phyloP scores from a whole-genome alignment of 352 stramenopile species.

The Saprolegnia diclina region DNA sequence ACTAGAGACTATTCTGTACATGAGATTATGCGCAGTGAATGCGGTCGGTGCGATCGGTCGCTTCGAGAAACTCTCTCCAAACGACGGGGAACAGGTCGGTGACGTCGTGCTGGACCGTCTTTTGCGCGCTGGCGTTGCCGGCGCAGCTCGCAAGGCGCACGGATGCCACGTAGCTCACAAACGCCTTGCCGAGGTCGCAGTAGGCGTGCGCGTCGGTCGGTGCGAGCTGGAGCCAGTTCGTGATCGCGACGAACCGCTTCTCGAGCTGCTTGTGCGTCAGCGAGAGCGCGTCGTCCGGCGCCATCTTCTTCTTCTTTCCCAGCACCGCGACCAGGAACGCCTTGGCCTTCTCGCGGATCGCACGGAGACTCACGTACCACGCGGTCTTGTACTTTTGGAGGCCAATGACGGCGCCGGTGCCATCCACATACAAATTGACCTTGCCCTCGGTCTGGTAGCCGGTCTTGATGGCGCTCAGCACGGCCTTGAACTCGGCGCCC shows the following conservation, averaged over 20 bases:
- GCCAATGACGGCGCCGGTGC: conserved; percentile 53
- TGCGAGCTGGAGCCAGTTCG: conserved; percentile 47
- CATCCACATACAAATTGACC: conserved; percentile 69
- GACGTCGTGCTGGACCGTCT: conserved; percentile 44
- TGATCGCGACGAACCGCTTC: conserved; percentile 54
- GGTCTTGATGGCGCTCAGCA: conserved; percentile 40
- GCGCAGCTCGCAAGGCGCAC: conserved; percentile 35
- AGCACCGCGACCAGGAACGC: conserved; percentile 36
- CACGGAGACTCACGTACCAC: conserved; percentile 83
- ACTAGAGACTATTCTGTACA: neutral
- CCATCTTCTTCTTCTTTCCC: conserved; percentile 25
- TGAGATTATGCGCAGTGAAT: conserved; percentile 27
- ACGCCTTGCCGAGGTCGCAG: conserved; percentile 44
- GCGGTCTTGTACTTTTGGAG: conserved; percentile 80
- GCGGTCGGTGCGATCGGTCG: conserved; percentile 41
- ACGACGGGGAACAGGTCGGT: conserved; percentile 63
- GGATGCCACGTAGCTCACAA: conserved; percentile 52
- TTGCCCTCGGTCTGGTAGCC: conserved; percentile 64
- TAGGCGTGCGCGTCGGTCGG: conserved; percentile 39
- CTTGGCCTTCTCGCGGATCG: conserved; percentile 82
- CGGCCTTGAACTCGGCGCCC: conserved; percentile 31
- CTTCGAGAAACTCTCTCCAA: conserved; percentile 58
- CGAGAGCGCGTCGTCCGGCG: conserved; percentile 25
- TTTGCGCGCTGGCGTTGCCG: conserved; percentile 24
- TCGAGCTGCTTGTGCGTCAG: conserved; percentile 28